Evolutionary conservation across 805 yeast species (phyloP).

Genomic region (Alloascoidea hylecoeti): DNA sequence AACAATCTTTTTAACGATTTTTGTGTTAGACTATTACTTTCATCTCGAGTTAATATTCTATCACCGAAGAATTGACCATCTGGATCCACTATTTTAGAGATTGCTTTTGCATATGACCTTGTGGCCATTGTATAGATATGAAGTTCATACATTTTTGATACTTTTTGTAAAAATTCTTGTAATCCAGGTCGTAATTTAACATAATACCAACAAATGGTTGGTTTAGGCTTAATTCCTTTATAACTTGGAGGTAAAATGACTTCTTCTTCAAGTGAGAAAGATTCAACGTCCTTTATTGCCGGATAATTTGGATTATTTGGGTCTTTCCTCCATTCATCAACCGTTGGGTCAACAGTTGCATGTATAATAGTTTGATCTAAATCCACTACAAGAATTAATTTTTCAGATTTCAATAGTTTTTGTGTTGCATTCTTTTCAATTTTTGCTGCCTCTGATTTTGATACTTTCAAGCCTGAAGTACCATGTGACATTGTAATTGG

Average conservation of each 20-base stretch:
- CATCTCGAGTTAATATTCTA: conserved; percentile 84
- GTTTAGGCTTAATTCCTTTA: conserved; percentile 45
- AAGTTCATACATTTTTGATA: conserved; percentile 62
- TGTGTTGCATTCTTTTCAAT: conserved; percentile 58
- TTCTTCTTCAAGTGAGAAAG: conserved; percentile 71
- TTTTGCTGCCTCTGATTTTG: conserved; percentile 73
- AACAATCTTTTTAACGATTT: conserved; percentile 79
- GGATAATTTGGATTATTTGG: conserved; percentile 74
- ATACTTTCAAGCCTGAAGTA: conserved; percentile 69
- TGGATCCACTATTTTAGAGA: conserved; percentile 88
- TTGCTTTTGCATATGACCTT: conserved; percentile 77
- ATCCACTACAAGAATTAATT: conserved; percentile 86
- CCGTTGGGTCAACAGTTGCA: conserved; percentile 95
- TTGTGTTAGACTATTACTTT: conserved; percentile 83
- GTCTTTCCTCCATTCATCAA: conserved; percentile 91
- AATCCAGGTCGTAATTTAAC: conserved; percentile 89
- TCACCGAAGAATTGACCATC: conserved; percentile 79
- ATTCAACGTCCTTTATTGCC: conserved; percentile 67
- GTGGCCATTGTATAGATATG: conserved; percentile 99
- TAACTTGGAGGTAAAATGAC: conserved; percentile 30
- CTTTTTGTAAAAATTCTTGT: conserved; percentile 49
- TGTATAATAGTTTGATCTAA: conserved; percentile 95
- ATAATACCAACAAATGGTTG: conserved; percentile 62
- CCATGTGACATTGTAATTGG: conserved; percentile 86
- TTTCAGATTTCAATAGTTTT: conserved; percentile 43